Evolutionary conservation across 2,329 filamentous ascomycete species (phyloP).

Genomic region (Plectosphaerella sp.): DNA sequence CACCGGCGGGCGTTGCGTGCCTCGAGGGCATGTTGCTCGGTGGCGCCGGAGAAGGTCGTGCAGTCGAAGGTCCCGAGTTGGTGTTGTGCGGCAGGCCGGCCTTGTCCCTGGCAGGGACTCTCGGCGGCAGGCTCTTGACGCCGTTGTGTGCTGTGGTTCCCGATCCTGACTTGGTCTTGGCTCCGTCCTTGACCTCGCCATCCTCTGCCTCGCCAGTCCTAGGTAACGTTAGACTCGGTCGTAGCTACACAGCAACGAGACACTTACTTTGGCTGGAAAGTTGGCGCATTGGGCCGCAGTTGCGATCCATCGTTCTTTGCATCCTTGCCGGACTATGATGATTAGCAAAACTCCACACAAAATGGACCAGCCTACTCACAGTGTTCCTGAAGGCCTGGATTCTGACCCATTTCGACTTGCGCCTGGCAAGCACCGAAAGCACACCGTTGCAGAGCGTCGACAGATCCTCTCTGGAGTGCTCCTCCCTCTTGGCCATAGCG

Average conservation of each 20-base stretch:
- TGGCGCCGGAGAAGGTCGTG: neutral
- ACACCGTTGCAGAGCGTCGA: conserved; percentile 70
- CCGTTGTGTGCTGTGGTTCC: neutral
- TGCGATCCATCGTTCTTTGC: conserved; percentile 32
- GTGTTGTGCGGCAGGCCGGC: neutral
- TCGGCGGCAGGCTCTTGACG: neutral
- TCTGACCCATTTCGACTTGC: conserved; percentile 66
- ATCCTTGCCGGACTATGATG: conserved; percentile 28
- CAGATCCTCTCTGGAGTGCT: conserved; percentile 62
- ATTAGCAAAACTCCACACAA: no score
- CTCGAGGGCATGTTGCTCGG: neutral
- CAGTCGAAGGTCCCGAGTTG: no score
- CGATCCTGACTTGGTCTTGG: neutral
- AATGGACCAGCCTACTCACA: conserved; percentile 32
- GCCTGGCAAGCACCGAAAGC: conserved; percentile 63
- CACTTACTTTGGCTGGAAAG: conserved; percentile 57
- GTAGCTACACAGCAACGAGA: conserved; percentile 10
- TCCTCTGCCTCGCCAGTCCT: conserved; percentile 55
- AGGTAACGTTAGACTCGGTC: neutral
- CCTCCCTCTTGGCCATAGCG: conserved; percentile 60
- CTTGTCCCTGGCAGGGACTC: neutral
- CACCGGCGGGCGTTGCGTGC: conserved; percentile 15
- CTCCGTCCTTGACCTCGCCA: conserved; percentile 63
- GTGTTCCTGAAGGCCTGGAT: conserved; percentile 69
- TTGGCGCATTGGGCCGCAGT: conserved; percentile 55